phyloP scores from a whole-genome alignment of 768 basidiomycete genomes.

The Coprinellus micaceus region DNA sequence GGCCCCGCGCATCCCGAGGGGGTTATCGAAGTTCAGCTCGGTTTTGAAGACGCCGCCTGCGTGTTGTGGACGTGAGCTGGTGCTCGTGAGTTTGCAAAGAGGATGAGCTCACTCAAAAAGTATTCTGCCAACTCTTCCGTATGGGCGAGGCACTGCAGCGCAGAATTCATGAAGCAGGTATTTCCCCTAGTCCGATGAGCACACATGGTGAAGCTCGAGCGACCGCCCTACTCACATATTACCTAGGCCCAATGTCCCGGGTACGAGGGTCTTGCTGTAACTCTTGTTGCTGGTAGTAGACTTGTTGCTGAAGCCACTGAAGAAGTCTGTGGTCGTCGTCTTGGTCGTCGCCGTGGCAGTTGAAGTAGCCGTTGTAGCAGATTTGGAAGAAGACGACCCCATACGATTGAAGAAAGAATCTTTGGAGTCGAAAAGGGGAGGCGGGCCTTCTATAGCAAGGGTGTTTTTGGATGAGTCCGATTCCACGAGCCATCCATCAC shows the following conservation, averaged over 20 bases:
- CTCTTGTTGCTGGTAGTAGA: slow-evolving; percentile 13
- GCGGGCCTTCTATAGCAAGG: slow-evolving; percentile 25
- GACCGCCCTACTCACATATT: slow-evolving; percentile 65
- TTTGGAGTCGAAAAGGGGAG: slow-evolving; percentile 52
- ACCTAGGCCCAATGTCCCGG: slow-evolving; percentile 81
- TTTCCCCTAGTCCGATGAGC: slow-evolving; percentile 60
- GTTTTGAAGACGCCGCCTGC: slow-evolving; percentile 74
- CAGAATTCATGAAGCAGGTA: slow-evolving; percentile 99
- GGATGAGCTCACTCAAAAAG: slow-evolving; percentile 67
- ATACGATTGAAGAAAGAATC: slow-evolving; percentile 56
- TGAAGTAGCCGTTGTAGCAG: slow-evolving; percentile 15
- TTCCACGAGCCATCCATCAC: slow-evolving; percentile 59
- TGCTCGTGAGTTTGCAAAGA: slow-evolving; percentile 11
- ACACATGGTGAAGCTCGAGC: slow-evolving; percentile 10
- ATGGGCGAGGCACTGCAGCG: slow-evolving; percentile 93
- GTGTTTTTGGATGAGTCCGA: slow-evolving; percentile 17
- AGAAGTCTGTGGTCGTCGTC: slow-evolving; percentile 23
- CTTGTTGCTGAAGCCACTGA: slow-evolving; percentile 15
- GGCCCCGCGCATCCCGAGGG: slow-evolving; percentile 98
- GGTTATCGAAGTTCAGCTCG: slow-evolving; percentile 93
- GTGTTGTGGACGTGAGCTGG: slow-evolving; percentile 2
- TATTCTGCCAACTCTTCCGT: slow-evolving; percentile 87
- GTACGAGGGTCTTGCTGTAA: slow-evolving; percentile 44
- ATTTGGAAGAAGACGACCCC: slow-evolving; percentile 16
- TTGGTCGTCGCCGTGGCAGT: slow-evolving; percentile 18